Percentiles rank a stretch among this genome's conserved stretches.
Evolutionary conservation across 2,329 filamentous ascomycete species (phyloP).

Genomic region (Helminthosporium solani): DNA sequence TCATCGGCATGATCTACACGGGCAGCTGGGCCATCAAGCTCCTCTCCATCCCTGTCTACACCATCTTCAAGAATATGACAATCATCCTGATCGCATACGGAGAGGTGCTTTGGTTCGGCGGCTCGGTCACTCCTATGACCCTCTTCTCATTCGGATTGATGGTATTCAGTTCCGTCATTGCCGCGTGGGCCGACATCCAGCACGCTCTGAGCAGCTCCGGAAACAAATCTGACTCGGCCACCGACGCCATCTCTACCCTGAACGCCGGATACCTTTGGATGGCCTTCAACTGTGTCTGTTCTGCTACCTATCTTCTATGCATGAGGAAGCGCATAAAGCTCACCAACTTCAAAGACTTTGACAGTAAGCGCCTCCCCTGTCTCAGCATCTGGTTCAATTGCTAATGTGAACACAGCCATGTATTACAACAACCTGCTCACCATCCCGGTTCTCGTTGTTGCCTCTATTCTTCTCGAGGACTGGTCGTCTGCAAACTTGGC

Average conservation of each 20-base stretch:
- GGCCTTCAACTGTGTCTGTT: constrained; percentile 94
- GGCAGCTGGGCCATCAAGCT: constrained; percentile 93
- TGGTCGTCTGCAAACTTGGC: constrained; percentile 84
- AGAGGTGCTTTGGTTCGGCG: constrained; percentile 97
- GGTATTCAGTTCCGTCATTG: constrained; percentile 91
- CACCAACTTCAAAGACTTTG: constrained; percentile 99
- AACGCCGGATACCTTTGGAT: constrained; percentile 98
- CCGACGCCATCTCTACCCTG: constrained; percentile 78
- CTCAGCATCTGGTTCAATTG: neutral
- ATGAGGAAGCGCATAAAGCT: constrained; percentile 99
- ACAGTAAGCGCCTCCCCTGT: constrained; percentile 68
- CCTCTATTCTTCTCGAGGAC: constrained; percentile 82
- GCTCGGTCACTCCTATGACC: constrained; percentile 81
- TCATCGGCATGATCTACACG: constrained; percentile 99
- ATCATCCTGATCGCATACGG: constrained; percentile 99
- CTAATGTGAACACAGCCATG: constrained; percentile 67
- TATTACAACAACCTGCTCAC: constrained; percentile 99
- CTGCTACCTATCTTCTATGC: constrained; percentile 80
- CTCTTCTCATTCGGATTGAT: constrained; percentile 95
- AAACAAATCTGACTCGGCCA: constrained; percentile 58
- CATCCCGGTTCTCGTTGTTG: constrained; percentile 83
- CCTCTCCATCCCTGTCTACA: constrained; percentile 97
- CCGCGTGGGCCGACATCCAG: constrained; percentile 96
- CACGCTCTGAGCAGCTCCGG: constrained; percentile 68
- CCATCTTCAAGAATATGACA: constrained; percentile 99